These are phyloP conservation scores for Vigna angularis DNA, from an alignment of 306 rosid species.

Conservation along the genomic window DNA sequence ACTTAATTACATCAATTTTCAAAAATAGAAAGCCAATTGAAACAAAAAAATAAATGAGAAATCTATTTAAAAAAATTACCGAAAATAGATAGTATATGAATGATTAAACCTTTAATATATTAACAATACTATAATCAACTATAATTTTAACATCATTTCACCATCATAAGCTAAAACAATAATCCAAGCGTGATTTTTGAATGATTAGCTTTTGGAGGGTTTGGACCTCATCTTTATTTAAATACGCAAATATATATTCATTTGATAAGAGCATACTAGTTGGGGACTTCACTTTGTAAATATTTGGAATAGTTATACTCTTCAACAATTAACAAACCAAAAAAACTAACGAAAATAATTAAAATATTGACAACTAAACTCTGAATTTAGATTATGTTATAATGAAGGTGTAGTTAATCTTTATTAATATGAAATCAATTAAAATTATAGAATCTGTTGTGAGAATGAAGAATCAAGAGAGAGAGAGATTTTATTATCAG, in stretches of 20 bases:
- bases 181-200: no score
- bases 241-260: not conserved
- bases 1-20: no score
- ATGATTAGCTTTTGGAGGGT: not conserved
- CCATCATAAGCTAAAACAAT: not conserved
- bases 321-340: not conserved
- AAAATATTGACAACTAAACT: not conserved
- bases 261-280: not conserved
- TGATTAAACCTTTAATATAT: no score
- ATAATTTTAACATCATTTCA: not conserved
- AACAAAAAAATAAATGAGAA: no score
- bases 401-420: not conserved
- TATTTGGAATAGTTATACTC: not conserved
- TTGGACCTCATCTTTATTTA: not conserved
- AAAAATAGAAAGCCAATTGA: no score
- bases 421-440: not conserved
- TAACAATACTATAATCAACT: no score
- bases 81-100: no score
- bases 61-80: no score
- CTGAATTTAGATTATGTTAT: not conserved
- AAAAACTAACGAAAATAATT: not conserved
- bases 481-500: not conserved
- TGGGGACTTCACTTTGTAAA: not conserved
- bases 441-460: not conserved
- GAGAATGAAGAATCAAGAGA: no score